Evolutionary conservation across 768 basidiomycete genomes (phyloP).

Genomic region (Psilocybe azurescens): DNA sequence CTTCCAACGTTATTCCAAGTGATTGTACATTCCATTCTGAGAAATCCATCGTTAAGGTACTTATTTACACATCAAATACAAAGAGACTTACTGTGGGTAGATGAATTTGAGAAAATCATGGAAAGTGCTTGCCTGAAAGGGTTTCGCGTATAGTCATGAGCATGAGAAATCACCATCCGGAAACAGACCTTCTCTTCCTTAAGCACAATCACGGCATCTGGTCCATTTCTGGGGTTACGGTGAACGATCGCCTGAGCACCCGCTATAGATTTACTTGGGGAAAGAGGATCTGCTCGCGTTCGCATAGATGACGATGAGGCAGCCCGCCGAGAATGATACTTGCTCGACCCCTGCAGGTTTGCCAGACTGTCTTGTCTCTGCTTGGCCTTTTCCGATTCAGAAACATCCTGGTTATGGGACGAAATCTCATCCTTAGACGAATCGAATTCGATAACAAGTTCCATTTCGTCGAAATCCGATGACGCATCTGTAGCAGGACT

Average conservation of each 20-base stretch:
- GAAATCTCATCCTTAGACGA: constrained; percentile 41
- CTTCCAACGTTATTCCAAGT: constrained; percentile 96
- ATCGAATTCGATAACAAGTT: constrained; percentile 45
- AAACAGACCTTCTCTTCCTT: constrained; percentile 79
- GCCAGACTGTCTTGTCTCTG: constrained; percentile 61
- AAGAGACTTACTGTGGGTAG: constrained; percentile 80
- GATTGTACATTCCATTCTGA: constrained; percentile 81
- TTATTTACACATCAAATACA: no score
- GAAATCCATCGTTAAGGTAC: no score
- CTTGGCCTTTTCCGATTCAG: constrained; percentile 29
- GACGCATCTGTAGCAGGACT: constrained; percentile 36
- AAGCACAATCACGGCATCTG: constrained; percentile 87
- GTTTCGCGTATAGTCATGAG: not conserved
- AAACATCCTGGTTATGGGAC: constrained; percentile 32
- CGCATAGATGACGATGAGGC: not conserved
- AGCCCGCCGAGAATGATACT: not conserved
- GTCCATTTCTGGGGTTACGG: constrained; percentile 51
- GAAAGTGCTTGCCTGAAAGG: constrained; percentile 73
- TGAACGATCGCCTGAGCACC: constrained; percentile 45
- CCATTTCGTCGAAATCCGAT: constrained; percentile 47
- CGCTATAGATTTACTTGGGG: constrained; percentile 19
- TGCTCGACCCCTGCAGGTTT: constrained; percentile 56
- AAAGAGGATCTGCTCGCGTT: not conserved
- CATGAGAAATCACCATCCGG: not conserved
- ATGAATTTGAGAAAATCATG: constrained; percentile 94